phyloP scores from a whole-genome alignment of 768 basidiomycete genomes.

The Podaxis sp. region DNA sequence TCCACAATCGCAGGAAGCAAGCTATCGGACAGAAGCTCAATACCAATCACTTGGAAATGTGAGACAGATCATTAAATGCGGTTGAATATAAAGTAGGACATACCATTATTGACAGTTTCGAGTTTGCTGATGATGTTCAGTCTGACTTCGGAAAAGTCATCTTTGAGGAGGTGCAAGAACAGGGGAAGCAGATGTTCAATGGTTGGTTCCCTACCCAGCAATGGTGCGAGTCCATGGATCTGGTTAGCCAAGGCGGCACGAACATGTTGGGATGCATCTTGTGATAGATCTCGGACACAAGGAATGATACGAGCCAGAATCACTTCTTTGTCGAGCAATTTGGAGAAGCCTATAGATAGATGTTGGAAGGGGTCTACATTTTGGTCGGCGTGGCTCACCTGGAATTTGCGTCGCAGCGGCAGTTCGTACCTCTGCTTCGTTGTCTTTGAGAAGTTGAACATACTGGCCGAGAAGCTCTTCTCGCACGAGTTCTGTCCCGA shows the following conservation, averaged over 20 bases:
- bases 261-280: slow-evolving; percentile 95
- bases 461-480: slow-evolving; percentile 94
- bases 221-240: slow-evolving; percentile 93
- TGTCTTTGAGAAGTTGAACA: slow-evolving; percentile 93
- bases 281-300: slow-evolving; percentile 90
- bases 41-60: slow-evolving; percentile 81
- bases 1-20: slow-evolving; percentile 97
- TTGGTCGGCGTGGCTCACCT: slow-evolving; percentile 48
- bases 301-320: slow-evolving; percentile 92
- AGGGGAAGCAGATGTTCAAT: slow-evolving; percentile 96
- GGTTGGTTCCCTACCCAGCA: slow-evolving; percentile 90
- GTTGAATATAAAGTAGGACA: slow-evolving; percentile 23
- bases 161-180: slow-evolving; percentile 95
- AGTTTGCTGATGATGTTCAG: slow-evolving; percentile 98
- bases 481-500: slow-evolving; percentile 85
- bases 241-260: slow-evolving; percentile 95
- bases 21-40: slow-evolving; percentile 90
- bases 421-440: slow-evolving; percentile 97
- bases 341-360: slow-evolving; percentile 75
- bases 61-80: slow-evolving; percentile 20
- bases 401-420: slow-evolving; percentile 96
- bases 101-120: slow-evolving; percentile 91
- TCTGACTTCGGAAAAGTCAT: slow-evolving; percentile 97
- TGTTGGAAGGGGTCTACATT: slow-evolving; percentile 1
- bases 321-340: slow-evolving; percentile 89